phyloP scores from a whole-genome alignment of 2,329 filamentous ascomycete species.

The Cryphonectria japonica region DNA sequence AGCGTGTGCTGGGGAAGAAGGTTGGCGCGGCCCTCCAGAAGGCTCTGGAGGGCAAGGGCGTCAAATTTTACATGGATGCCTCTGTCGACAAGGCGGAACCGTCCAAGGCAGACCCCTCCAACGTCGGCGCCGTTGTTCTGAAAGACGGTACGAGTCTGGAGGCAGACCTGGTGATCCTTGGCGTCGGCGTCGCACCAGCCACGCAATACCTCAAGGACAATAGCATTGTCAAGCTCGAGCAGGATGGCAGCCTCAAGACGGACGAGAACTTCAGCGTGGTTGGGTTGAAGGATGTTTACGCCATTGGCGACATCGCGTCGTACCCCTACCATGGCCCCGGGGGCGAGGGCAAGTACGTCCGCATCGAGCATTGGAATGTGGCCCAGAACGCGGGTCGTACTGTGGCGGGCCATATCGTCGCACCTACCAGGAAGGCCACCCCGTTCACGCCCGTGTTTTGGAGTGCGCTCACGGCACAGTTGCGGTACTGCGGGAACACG shows the following conservation, averaged over 20 bases:
- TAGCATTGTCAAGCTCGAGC: conserved; percentile 68
- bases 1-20: conserved; percentile 80
- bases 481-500: conserved; percentile 93
- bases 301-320: conserved; percentile 92
- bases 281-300: conserved; percentile 82
- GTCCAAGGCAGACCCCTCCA: conserved; percentile 66
- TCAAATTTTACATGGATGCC: conserved; percentile 85
- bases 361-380: conserved; percentile 99
- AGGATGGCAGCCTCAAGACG: conserved; percentile 84
- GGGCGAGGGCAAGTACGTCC: conserved; percentile 70
- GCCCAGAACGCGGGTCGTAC: conserved; percentile 88
- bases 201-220: conserved; percentile 83
- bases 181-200: conserved; percentile 84
- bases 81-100: conserved; percentile 82
- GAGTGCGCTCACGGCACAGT: conserved; percentile 86
- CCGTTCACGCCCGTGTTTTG: conserved; percentile 94
- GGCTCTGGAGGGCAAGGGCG: conserved; percentile 79
- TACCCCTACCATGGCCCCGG: conserved; percentile 94
- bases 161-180: conserved; percentile 89
- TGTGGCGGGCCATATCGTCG: conserved; percentile 76
- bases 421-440: conserved; percentile 63
- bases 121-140: conserved; percentile 79
- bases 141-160: conserved; percentile 85
- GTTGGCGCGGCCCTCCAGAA: conserved; percentile 82
- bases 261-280: conserved; percentile 79